phyloP scores from a whole-genome alignment of 2,329 filamentous ascomycete genomes.

The Ophiostoma sp. region DNA sequence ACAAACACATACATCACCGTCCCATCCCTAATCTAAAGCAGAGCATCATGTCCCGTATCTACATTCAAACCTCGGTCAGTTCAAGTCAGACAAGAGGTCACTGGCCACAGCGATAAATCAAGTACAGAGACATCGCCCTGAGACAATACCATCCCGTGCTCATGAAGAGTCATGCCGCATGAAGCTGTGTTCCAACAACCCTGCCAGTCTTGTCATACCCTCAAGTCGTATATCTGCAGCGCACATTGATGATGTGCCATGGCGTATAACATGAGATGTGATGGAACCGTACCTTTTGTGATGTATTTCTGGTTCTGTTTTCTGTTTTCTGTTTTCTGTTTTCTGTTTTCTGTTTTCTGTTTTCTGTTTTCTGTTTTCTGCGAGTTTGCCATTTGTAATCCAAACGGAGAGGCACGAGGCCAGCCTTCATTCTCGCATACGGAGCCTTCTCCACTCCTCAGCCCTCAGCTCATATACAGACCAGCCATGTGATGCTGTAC shows the following conservation, averaged over 20 bases:
- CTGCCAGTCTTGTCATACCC: neutral
- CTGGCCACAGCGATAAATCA: neutral
- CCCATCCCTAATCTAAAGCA: no score
- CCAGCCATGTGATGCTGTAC: neutral
- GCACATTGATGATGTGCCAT: neutral
- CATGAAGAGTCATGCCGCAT: neutral
- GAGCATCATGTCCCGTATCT: no score
- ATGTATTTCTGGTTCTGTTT: neutral
- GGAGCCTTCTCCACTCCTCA: neutral
- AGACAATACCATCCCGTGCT: neutral
- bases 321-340: no score
- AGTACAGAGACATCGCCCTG: neutral
- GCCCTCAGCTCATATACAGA: neutral
- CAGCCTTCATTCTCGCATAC: neutral
- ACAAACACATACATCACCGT: no score
- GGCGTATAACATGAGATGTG: neutral
- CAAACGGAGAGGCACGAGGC: neutral
- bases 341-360: no score
- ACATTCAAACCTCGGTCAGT: no score
- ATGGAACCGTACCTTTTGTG: neutral
- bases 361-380: no score
- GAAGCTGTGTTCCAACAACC: neutral
- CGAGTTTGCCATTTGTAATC: neutral
- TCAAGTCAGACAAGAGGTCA: neutral
- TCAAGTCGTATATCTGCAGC: neutral